These are phyloP conservation scores for Exophiala oligosperma DNA, from an alignment of 2,329 filamentous ascomycete species.

Conservation along the genomic window DNA sequence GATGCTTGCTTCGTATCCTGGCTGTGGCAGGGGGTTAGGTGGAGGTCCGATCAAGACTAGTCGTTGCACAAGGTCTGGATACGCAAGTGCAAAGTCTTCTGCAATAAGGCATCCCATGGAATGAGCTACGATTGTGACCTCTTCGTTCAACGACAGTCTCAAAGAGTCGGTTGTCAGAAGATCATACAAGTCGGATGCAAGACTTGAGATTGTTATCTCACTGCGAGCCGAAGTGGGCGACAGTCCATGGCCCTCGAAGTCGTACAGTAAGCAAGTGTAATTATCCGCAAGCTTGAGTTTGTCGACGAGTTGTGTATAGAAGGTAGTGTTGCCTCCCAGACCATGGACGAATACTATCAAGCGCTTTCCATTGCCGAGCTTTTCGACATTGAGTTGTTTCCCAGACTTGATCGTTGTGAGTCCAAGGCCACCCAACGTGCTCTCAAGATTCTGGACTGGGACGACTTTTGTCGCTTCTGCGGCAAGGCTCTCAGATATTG, in stretches of 20 bases:
- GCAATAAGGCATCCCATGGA: constrained; percentile 55
- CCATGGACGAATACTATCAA: constrained; percentile 56
- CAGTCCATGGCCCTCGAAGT: constrained; percentile 58
- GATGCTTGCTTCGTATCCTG: constrained; percentile 32
- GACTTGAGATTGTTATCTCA: constrained; percentile 43
- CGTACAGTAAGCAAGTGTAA: constrained; percentile 46
- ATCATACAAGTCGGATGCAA: constrained; percentile 43
- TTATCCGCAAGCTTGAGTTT: constrained; percentile 29
- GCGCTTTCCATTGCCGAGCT: constrained; percentile 27
- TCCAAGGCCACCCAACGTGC: constrained; percentile 34
- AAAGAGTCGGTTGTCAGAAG: neutral
- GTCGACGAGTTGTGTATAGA: constrained; percentile 48
- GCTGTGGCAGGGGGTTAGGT: constrained; percentile 45
- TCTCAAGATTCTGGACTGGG: constrained; percentile 31
- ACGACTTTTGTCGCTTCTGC: neutral
- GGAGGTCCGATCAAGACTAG: constrained; percentile 53
- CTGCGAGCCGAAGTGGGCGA: constrained; percentile 52
- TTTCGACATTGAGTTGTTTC: constrained; percentile 45
- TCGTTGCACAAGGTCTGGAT: constrained; percentile 43
- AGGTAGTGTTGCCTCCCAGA: constrained; percentile 49
- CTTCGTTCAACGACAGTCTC: constrained; percentile 2
- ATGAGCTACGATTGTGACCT: constrained; percentile 46
- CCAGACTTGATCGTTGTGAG: constrained; percentile 2
- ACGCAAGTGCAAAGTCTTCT: constrained; percentile 40
- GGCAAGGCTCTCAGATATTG: constrained; percentile 2